phyloP scores from a whole-genome alignment of 2,329 filamentous ascomycete species.

The Penicillium janthinellum region DNA sequence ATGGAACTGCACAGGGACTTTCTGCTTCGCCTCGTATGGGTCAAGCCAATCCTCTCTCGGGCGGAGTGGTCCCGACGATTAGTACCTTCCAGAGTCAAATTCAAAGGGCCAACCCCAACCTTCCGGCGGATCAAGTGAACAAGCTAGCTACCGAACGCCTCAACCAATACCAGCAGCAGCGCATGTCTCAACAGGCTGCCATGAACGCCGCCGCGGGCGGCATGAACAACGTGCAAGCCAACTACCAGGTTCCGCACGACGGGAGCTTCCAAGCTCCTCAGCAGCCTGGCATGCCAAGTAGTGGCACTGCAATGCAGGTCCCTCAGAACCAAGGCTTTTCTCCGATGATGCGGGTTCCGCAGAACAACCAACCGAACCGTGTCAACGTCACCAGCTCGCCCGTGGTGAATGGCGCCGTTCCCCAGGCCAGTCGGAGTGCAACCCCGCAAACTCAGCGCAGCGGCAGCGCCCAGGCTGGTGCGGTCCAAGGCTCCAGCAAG shows the following conservation, averaged over 20 bases:
- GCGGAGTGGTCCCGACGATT: slow-evolving; percentile 57
- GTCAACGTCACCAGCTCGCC: slow-evolving; percentile 44
- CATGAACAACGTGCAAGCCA: slow-evolving; percentile 43
- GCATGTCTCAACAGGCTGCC: slow-evolving; percentile 52
- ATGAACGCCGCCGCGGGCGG: slow-evolving; percentile 56
- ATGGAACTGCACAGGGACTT: slow-evolving; percentile 41
- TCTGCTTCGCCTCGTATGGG: slow-evolving; percentile 51
- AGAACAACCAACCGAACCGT: slow-evolving; percentile 47
- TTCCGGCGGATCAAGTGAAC: slow-evolving; percentile 57
- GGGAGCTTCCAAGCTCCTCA: slow-evolving; percentile 39
- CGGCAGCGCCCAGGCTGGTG: slow-evolving; percentile 45
- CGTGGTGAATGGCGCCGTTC: slow-evolving; percentile 47
- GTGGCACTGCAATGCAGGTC: slow-evolving; percentile 44
- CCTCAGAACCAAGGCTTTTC: slow-evolving; percentile 55
- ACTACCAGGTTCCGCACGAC: slow-evolving; percentile 45
- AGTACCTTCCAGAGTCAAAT: slow-evolving; percentile 57
- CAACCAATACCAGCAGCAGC: slow-evolving; percentile 50
- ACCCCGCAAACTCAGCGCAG: slow-evolving; percentile 51
- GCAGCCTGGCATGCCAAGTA: slow-evolving; percentile 37
- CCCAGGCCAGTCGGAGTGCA: slow-evolving; percentile 47
- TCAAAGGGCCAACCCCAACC: slow-evolving; percentile 53
- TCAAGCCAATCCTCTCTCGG: slow-evolving; percentile 54
- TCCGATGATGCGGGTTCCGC: slow-evolving; percentile 56
- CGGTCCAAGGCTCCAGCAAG: slow-evolving; percentile 40
- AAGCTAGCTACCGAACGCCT: slow-evolving; percentile 56